Base-by-base conservation (phyloP, 805 yeast genomes). In the Kuraishia capsulata region DNA sequence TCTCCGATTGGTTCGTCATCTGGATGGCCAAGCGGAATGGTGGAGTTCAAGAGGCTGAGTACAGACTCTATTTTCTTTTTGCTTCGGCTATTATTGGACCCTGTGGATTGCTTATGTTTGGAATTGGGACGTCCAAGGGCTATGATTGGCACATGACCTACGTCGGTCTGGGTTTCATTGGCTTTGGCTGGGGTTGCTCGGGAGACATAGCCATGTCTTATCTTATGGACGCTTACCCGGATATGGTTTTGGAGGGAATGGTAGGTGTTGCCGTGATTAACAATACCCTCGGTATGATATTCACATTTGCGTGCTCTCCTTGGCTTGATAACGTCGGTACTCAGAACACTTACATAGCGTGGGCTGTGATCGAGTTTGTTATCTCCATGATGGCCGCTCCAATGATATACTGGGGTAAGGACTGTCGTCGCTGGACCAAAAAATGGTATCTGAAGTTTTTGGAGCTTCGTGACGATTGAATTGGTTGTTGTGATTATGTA, bases 161-260 rank as follows among this genome's bases (percentile, higher is more conserved):
- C 46, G 66, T 75, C 19, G 83, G 83, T 0, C 57, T 79, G 29
- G 85, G 76, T 0, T 69, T 78, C 46, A 73, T 78, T 41, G 82
- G 83, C 1, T 75, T 77, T 44, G 75, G 81, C 10, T 79, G 74
- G 61, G 81, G 84, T 45, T 74, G 81, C 28, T 71, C 80, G 9
- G 81, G 83, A 43, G 86, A 80, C 47, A 69, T 78, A 26, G 73
- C 83, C 29, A 67, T 79, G 74, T 62, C 77, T 2, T 78, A 78
- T 45, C 63, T 76, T 39, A 76, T 79, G 76, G 84, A 78, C 48
- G 65, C 78, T 4, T 79, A 78, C 46, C 81, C 82, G 1, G 81
- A 76, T 31, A 63, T 78, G 61, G 77, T 78, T 29, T 60, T 78
- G 43, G 84, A 78, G 54, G 73, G 78, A 38, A 69, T 79, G 74